Conservation (phyloP, 192 early-diverging fungal genomes). For the Oehlia diaphana region DNA sequence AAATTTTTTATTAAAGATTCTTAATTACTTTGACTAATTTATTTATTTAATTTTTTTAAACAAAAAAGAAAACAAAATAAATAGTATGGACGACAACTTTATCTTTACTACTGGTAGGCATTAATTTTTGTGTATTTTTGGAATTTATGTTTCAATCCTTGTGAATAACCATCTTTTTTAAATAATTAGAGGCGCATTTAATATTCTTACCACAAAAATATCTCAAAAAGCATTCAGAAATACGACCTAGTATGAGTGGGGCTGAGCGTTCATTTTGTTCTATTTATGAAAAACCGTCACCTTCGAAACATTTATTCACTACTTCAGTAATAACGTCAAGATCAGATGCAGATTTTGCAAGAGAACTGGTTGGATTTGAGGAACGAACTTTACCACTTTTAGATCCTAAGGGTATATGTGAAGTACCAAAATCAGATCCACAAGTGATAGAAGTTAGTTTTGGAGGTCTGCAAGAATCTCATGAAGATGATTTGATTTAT, state of each 20-base stretch:
- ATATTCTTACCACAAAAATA: constrained; percentile 42
- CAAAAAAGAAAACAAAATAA: constrained; percentile 64
- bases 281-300: constrained; percentile 30
- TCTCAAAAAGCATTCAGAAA: constrained; percentile 8
- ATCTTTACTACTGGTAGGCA: constrained; percentile 82
- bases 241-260: too few relatives aligned
- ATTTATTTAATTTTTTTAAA: not conserved
- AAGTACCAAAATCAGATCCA: constrained; percentile 34
- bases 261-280: constrained; percentile 24
- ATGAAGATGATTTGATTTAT: not conserved
- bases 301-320: constrained; percentile 22
- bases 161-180: not conserved
- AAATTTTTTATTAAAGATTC: not conserved
- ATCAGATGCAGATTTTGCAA: constrained; percentile 53
- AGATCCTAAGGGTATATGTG: constrained; percentile 49
- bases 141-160: not conserved
- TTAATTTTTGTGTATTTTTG: not conserved
- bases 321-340: constrained; percentile 41
- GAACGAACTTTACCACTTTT: constrained; percentile 22
- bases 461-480: constrained; percentile 17
- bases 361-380: constrained; percentile 44
- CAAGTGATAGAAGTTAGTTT: constrained; percentile 41
- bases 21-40: not conserved
- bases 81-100: constrained; percentile 69
- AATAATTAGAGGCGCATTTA: constrained; percentile 56